phyloP scores from a whole-genome alignment of 176 grass and related monocot genomes.

The Oryza meyeriana region DNA sequence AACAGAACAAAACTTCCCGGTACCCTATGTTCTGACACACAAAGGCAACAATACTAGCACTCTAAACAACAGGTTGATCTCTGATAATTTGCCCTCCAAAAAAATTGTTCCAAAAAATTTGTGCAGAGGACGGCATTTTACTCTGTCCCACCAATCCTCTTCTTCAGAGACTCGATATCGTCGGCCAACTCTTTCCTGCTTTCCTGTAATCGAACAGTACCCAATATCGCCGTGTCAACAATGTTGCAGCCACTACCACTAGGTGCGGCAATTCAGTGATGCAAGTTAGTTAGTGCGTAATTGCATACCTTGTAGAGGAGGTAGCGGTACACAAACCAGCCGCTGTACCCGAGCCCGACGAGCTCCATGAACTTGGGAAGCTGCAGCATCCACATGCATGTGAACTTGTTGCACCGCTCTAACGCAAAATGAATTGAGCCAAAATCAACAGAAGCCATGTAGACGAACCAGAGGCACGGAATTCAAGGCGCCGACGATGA shows the following conservation, averaged over 20 bases:
- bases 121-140: constrained; percentile 28
- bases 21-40: not conserved
- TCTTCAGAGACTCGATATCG: constrained; percentile 74
- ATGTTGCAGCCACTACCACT: not conserved
- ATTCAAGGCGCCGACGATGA: constrained; percentile 81
- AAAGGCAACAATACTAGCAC: not conserved
- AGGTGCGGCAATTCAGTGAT: not conserved
- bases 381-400: constrained; percentile 34
- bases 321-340: constrained; percentile 97
- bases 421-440: not conserved
- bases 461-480: constrained; percentile 72
- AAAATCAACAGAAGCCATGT: not conserved
- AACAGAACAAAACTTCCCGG: not conserved
- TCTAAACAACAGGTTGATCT: not conserved
- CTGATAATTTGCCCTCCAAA: constrained; percentile 15
- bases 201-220: constrained; percentile 40
- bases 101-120: constrained; percentile 18
- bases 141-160: constrained; percentile 75
- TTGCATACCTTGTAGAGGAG: constrained; percentile 87
- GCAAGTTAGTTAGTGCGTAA: not conserved
- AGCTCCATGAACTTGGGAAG: constrained; percentile 93
- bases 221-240: not conserved
- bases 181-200: constrained; percentile 68
- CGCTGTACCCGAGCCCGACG: constrained; percentile 82
- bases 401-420: not conserved